A percentile compares a stretch with the other conserved stretches of the same genome.
Conservation (phyloP, 148 eudicot species). For the Camellia lanceoleosa region DNA sequence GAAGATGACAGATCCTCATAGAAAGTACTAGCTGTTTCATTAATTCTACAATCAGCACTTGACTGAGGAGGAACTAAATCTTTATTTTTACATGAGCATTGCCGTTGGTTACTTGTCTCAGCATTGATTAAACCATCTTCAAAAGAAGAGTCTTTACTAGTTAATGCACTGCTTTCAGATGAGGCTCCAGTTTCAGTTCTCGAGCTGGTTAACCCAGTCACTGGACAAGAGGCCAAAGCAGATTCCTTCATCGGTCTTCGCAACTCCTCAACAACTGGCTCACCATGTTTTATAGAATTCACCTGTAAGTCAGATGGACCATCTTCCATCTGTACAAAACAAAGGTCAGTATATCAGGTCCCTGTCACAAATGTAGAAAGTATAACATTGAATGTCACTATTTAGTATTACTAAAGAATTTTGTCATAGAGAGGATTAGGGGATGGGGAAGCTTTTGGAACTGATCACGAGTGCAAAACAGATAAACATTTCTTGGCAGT, state of each 20-base stretch:
- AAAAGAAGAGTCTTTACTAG: slow-evolving; percentile 11
- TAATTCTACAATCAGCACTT: slow-evolving; percentile 21
- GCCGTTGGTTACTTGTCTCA: slow-evolving; percentile 22
- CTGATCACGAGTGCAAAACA: not conserved
- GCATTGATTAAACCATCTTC: slow-evolving; percentile 16
- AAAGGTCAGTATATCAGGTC: slow-evolving; percentile 13
- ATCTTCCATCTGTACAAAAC: slow-evolving; percentile 48
- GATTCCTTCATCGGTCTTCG: slow-evolving; percentile 25
- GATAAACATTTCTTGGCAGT: slow-evolving; percentile 8
- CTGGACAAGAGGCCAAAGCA: slow-evolving; percentile 18
- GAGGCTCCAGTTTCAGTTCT: slow-evolving; percentile 32
- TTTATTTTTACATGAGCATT: slow-evolving; percentile 30
- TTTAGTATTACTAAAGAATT: not conserved
- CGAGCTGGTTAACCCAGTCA: slow-evolving; percentile 24
- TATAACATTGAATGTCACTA: slow-evolving; percentile 18
- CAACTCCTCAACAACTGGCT: slow-evolving; percentile 18
- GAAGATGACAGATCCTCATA: slow-evolving; percentile 29
- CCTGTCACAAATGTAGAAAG: not conserved
- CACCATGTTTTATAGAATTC: slow-evolving; percentile 31
- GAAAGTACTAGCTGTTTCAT: slow-evolving; percentile 34
- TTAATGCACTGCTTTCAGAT: slow-evolving; percentile 29
- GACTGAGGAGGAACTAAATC: slow-evolving; percentile 29
- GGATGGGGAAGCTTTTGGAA: not conserved
- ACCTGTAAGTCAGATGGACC: slow-evolving; percentile 43
- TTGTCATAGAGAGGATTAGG: not conserved